A percentile compares a stretch with the other conserved stretches of the same genome.
Evolutionary conservation across 768 basidiomycete species (phyloP).

Genomic region (Lactifluus pinguis): DNA sequence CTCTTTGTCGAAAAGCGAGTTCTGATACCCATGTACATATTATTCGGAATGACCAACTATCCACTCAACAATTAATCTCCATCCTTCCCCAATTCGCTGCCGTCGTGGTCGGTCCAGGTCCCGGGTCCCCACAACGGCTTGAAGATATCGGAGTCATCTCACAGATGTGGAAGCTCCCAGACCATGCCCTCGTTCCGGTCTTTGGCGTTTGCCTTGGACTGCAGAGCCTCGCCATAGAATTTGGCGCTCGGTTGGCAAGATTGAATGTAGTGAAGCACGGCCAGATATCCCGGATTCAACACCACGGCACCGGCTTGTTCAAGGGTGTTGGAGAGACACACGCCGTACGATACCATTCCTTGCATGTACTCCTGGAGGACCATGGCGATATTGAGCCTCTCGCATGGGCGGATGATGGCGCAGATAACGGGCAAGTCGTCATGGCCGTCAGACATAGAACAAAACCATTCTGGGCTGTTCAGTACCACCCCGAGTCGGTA

Average conservation of each 20-base stretch:
- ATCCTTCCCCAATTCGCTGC: conserved; percentile 56
- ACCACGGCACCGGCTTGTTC: conserved; percentile 53
- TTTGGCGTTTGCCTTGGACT: conserved; percentile 82
- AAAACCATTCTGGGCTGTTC: conserved; percentile 79
- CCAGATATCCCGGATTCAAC: conserved; percentile 56
- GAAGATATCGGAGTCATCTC: conserved; percentile 61
- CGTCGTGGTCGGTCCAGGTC: conserved; percentile 69
- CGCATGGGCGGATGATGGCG: conserved; percentile 64
- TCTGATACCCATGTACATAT: conserved; percentile 56
- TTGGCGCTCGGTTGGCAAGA: conserved; percentile 51
- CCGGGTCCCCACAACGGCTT: conserved; percentile 59
- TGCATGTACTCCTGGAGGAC: conserved; percentile 46
- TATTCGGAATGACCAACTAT: conserved; percentile 61
- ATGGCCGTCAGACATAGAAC: conserved; percentile 63
- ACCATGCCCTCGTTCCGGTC: conserved; percentile 48
- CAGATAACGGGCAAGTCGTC: conserved; percentile 57
- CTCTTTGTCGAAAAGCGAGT: conserved; percentile 55
- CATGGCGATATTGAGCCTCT: conserved; percentile 49
- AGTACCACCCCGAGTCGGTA: conserved; percentile 84
- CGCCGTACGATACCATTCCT: conserved; percentile 75
- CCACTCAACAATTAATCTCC: conserved; percentile 40
- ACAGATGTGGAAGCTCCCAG: conserved; percentile 58
- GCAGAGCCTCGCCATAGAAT: conserved; percentile 62
- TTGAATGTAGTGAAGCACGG: conserved; percentile 71
- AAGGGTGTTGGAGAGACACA: conserved; percentile 41